Percentiles rank a stretch among this genome's conserved stretches.
phyloP scores from a whole-genome alignment of 495 filamentous ascomycete species.

The Neurospora tetraspora region DNA sequence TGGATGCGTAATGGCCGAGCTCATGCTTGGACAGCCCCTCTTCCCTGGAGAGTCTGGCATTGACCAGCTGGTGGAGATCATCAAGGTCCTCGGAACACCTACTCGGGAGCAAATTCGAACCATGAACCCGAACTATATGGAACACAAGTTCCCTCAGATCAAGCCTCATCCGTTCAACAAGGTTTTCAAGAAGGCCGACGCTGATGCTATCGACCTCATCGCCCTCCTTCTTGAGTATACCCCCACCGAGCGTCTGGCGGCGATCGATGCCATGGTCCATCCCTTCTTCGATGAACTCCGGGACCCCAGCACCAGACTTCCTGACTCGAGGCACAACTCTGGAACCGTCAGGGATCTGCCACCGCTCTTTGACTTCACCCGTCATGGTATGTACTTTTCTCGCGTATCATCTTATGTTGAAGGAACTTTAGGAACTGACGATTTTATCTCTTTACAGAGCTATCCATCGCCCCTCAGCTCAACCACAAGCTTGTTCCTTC shows the following conservation, averaged over 20 bases:
- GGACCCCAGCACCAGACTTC: constrained; percentile 76
- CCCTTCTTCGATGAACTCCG: constrained; percentile 97
- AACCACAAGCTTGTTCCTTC: constrained; percentile 80
- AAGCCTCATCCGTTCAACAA: constrained; percentile 99
- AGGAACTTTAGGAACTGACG: neutral
- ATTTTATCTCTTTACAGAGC: constrained; percentile 46
- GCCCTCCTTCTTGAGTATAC: constrained; percentile 92
- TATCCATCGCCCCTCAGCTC: constrained; percentile 83
- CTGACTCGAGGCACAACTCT: constrained; percentile 84
- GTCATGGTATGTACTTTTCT: constrained; percentile 61
- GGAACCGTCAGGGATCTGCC: constrained; percentile 70
- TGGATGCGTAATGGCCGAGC: constrained; percentile 96
- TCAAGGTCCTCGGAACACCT: constrained; percentile 96
- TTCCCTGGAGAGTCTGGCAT: constrained; percentile 99
- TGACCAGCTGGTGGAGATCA: constrained; percentile 97
- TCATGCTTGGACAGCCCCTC: constrained; percentile 96
- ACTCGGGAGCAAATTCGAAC: constrained; percentile 98
- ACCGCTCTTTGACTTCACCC: constrained; percentile 82
- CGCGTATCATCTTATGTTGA: neutral
- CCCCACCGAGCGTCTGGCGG: constrained; percentile 86
- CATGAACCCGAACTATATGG: constrained; percentile 99
- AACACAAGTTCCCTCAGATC: constrained; percentile 99
- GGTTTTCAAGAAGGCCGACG: constrained; percentile 91
- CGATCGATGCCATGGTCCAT: constrained; percentile 95
- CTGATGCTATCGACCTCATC: constrained; percentile 90